Conservation (phyloP, 768 basidiomycete genomes). For the Russula compacta region DNA sequence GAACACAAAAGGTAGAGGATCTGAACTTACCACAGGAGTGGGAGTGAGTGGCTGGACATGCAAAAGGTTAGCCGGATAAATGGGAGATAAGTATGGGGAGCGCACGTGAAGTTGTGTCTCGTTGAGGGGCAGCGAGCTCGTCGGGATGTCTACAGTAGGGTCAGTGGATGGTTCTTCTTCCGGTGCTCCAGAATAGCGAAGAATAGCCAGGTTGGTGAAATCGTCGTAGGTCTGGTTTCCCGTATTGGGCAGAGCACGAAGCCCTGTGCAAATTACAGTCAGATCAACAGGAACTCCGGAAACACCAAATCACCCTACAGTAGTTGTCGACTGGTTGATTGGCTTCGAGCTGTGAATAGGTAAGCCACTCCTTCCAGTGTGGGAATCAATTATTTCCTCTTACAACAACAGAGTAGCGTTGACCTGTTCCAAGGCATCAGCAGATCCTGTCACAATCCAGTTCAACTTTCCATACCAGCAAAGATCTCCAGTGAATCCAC, state of each 20-base stretch:
- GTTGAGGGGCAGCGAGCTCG: not conserved
- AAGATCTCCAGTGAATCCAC: slow-evolving; percentile 24
- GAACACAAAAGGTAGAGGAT: not conserved
- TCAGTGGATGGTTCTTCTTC: slow-evolving; percentile 28
- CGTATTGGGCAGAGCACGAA: slow-evolving; percentile 5
- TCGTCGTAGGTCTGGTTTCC: not conserved
- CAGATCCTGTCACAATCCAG: not conserved
- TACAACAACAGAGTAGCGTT: slow-evolving; percentile 27
- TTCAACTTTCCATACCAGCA: slow-evolving; percentile 11
- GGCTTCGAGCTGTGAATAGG: slow-evolving; percentile 13
- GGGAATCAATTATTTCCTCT: not conserved
- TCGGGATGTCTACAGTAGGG: not conserved
- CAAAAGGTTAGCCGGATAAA: not conserved
- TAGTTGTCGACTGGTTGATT: slow-evolving; percentile 15
- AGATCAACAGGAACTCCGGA: slow-evolving; percentile 15
- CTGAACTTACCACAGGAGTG: not conserved
- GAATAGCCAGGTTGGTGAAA: slow-evolving; percentile 16
- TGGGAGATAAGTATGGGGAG: no score
- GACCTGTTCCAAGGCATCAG: not conserved
- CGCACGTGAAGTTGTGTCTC: slow-evolving; percentile 2
- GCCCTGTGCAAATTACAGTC: not conserved
- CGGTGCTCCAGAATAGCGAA: slow-evolving; percentile 11
- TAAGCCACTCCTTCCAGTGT: not conserved
- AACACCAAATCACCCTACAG: not conserved
- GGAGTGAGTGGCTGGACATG: not conserved